Base-by-base conservation (phyloP, 768 basidiomycete genomes). In the Lentinula lateritia region DNA sequence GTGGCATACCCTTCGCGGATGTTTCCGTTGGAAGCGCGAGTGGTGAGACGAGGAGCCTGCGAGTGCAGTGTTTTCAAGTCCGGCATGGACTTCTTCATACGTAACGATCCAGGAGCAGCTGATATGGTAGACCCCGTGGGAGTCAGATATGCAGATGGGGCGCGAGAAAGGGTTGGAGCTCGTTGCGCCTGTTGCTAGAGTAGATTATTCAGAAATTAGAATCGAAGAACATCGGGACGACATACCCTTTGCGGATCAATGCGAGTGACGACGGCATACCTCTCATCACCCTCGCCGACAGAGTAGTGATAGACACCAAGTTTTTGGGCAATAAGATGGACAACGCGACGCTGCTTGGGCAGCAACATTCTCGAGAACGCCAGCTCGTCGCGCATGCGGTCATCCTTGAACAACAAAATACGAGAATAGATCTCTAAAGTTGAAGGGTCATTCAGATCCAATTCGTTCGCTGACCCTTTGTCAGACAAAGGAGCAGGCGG, bases 31-130 rank as follows among this genome's bases (percentile, higher is more conserved):
- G 92, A 94, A 16, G 91, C 81, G 63, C 92, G 89, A 15, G 89
- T 88, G 61, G 77, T 85, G 52, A 94, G 82, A 56, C 92, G 88
- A 38, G 90, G 92, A 1, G 88, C 87, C 67, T 88, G 86, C 16
- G 87, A 80, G 63, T 92, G 92, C 65, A 93, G 74, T 15, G 89
- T 89, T 76, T 92, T 92, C 86, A 98, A 87, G 74, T 98, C 94
- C 2, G 97, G 97, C 97, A 98, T 98, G 23, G 94, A 96, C 76
- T 97, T 97, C 81, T 98, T 98, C 73, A 89, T 86, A 45, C 95
- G 88, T 59, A 98, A 83, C 45, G 85, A 78, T 16, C 77, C 80
- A 65, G 74, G 78, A 66, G 77, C 76, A 61, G 74, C 76, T 61
- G 76, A 80, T 68, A 60, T 59, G 65, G 69, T 69, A 68, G 72